These are phyloP conservation scores for Pichia eremophila DNA, from an alignment of 805 yeast species.

Conservation along the genomic window DNA sequence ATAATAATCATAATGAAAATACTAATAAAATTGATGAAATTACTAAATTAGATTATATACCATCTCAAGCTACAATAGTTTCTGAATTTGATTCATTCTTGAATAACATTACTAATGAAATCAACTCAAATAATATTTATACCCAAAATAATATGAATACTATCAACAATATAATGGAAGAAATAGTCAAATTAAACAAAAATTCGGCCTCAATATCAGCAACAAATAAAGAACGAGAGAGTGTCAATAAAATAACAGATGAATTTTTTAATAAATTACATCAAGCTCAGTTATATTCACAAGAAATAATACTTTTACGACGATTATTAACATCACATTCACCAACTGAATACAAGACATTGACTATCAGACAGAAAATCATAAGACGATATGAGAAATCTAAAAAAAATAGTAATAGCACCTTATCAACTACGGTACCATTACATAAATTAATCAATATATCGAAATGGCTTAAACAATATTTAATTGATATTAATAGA, in stretches of 20 bases:
- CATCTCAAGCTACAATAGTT: too few species aligned
- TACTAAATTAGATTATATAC: too few species aligned
- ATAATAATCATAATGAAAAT: too few species aligned
- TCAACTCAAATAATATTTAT: too few species aligned
- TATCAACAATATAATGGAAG: background rate
- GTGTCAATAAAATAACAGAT: background rate
- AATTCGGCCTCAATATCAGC: background rate
- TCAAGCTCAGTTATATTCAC: slow-evolving; percentile 4
- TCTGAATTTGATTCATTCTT: background rate
- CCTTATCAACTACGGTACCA: background rate
- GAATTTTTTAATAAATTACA: background rate
- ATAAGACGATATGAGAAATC: slow-evolving; percentile 1
- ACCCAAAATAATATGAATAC: background rate
- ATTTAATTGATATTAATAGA: background rate
- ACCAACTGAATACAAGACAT: background rate
- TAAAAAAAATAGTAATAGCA: background rate
- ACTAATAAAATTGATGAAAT: background rate
- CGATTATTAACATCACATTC: slow-evolving; percentile 1
- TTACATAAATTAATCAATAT: background rate
- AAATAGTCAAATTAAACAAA: background rate
- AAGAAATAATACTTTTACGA: slow-evolving; percentile 8
- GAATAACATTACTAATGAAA: background rate
- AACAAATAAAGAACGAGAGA: background rate
- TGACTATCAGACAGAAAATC: slow-evolving; percentile 3
- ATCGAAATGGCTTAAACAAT: slow-evolving; percentile 6